Percentiles rank a stretch among this genome's conserved stretches.
Conservation (phyloP, 768 basidiomycete genomes). For the Grammothele lineata region DNA sequence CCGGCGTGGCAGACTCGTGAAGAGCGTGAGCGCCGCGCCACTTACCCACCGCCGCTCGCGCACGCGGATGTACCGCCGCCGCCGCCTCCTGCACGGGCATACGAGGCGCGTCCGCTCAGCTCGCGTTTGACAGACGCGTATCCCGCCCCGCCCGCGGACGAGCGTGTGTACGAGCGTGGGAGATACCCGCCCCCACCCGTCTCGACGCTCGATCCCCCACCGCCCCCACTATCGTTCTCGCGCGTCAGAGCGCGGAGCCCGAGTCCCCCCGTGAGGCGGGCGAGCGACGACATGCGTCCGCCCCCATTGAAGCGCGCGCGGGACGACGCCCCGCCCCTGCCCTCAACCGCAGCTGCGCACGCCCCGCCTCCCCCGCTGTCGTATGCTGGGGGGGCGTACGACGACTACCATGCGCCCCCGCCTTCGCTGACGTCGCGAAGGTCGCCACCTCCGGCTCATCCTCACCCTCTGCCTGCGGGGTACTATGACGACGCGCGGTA, state of each 20-base stretch:
- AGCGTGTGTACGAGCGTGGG: slow-evolving; percentile 11
- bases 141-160: slow-evolving; percentile 18
- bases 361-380: no score
- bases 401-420: slow-evolving; percentile 10
- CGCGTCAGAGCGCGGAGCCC: slow-evolving; percentile 26
- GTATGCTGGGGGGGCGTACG: no score
- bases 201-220: slow-evolving; percentile 5
- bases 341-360: background rate
- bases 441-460: slow-evolving; percentile 16
- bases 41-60: slow-evolving; percentile 7
- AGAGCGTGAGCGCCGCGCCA: slow-evolving; percentile 24
- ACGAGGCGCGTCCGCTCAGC: slow-evolving; percentile 22
- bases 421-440: background rate
- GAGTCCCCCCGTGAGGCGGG: slow-evolving; percentile 17
- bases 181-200: slow-evolving; percentile 22
- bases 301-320: slow-evolving; percentile 25
- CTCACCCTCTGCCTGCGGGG: slow-evolving; percentile 4
- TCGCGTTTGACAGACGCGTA: slow-evolving; percentile 21
- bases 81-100: slow-evolving; percentile 14
- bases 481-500: slow-evolving; percentile 21
- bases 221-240: slow-evolving; percentile 8
- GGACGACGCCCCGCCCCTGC: slow-evolving; percentile 17
- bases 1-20: slow-evolving; percentile 27
- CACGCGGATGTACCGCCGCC: background rate
- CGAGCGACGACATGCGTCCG: slow-evolving; percentile 22